phyloP scores from a whole-genome alignment of 108 stramenopile species.

The Skeletonema potamos region DNA sequence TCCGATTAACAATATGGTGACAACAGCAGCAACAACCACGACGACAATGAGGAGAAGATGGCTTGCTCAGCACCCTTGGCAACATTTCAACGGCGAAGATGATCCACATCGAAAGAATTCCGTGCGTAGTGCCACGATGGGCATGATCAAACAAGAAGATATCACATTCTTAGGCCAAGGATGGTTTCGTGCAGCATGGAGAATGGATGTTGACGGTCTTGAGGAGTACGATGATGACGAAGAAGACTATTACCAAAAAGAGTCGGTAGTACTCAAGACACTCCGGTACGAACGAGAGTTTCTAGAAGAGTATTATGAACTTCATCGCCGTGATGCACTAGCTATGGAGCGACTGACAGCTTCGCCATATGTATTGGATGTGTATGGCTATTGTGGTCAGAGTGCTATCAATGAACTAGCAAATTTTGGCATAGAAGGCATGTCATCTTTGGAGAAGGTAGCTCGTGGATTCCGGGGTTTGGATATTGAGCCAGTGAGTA shows the following conservation, averaged over 20 bases:
- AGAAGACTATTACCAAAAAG: conserved; percentile 13
- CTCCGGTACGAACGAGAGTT: conserved; percentile 83
- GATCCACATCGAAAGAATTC: conserved; percentile 6
- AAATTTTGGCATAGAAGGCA: conserved; percentile 53
- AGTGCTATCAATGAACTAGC: conserved; percentile 86
- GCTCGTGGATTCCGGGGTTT: conserved; percentile 60
- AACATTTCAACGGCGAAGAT: not conserved
- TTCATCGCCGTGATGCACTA: conserved; percentile 83
- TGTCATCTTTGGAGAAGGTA: conserved; percentile 63
- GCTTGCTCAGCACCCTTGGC: conserved; percentile 15
- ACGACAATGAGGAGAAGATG: conserved; percentile 1
- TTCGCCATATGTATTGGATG: conserved; percentile 76
- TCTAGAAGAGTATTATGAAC: conserved; percentile 76
- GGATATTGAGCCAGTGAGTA: conserved; percentile 44
- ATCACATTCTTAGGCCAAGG: conserved; percentile 73
- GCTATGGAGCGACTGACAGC: conserved; percentile 85
- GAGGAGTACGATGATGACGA: conserved; percentile 30
- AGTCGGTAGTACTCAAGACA: conserved; percentile 74
- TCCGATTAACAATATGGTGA: not conserved
- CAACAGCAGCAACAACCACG: not conserved
- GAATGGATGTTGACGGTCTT: conserved; percentile 26
- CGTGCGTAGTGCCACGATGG: conserved; percentile 27
- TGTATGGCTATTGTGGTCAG: conserved; percentile 87
- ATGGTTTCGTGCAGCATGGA: conserved; percentile 86
- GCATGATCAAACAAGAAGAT: conserved; percentile 27